Percentiles rank a stretch among this genome's conserved stretches.
phyloP scores from a whole-genome alignment of 176 grass and related monocot species.

The Eragrostis curvula region DNA sequence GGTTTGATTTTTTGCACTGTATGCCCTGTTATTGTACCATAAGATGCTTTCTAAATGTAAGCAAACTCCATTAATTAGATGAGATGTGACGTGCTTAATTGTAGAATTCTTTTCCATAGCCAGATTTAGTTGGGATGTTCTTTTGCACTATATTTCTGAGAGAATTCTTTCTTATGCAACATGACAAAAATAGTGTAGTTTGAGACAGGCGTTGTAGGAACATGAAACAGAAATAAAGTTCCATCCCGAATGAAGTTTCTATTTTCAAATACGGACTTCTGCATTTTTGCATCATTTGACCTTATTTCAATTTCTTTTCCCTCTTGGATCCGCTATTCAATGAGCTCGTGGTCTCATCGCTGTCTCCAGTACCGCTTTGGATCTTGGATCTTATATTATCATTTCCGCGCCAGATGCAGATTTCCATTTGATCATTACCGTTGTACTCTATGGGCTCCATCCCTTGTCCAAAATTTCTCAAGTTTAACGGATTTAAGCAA shows the following conservation, averaged over 20 bases:
- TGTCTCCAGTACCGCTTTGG: conserved; percentile 26
- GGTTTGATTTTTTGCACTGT: neutral
- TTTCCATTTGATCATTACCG: neutral
- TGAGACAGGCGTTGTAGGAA: neutral
- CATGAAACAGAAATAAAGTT: neutral
- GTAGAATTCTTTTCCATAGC: neutral
- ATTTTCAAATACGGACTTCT: neutral
- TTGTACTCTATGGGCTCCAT: neutral
- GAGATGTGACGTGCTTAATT: neutral
- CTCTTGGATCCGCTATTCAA: conserved; percentile 33
- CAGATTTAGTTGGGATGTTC: neutral
- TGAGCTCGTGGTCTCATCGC: conserved; percentile 23
- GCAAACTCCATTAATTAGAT: neutral
- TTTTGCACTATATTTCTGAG: neutral
- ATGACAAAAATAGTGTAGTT: neutral
- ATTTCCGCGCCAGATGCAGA: neutral
- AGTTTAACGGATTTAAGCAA: neutral
- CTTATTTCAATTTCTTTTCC: neutral
- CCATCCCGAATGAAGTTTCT: neutral
- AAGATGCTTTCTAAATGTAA: neutral
- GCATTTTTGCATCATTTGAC: neutral
- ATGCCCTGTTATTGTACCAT: neutral
- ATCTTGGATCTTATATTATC: conserved; percentile 27
- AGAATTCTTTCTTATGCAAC: neutral
- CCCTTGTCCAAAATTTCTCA: neutral